phyloP scores from a whole-genome alignment of 495 filamentous ascomycete species.

The Rhypophila decipiens region DNA sequence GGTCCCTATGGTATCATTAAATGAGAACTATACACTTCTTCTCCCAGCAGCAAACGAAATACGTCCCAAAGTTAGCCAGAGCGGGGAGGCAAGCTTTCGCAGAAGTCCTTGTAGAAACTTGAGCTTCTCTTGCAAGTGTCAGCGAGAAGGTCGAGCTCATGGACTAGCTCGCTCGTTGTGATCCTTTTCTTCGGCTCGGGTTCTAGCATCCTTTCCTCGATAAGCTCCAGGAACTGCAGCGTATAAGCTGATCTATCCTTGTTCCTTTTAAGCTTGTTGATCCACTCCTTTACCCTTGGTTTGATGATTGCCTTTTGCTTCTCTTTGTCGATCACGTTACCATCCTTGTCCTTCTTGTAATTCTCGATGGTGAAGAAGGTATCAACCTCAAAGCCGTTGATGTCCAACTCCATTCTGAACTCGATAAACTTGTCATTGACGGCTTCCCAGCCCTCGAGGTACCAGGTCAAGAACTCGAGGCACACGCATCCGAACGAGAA shows the following conservation, averaged over 20 bases:
- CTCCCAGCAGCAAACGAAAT: neutral
- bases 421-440: neutral
- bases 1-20: too few relatives aligned
- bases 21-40: neutral
- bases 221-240: neutral
- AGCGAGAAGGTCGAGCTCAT: neutral
- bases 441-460: neutral
- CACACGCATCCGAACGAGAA: constrained; percentile 7
- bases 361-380: constrained; percentile 2
- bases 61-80: neutral
- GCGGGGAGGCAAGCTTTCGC: neutral
- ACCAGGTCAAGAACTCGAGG: constrained; percentile 8
- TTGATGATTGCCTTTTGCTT: constrained; percentile 4
- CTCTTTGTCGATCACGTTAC: too few relatives aligned
- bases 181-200: neutral
- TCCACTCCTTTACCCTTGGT: neutral
- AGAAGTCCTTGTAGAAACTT: constrained; percentile 1
- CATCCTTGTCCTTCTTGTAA: neutral
- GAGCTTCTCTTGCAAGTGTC: neutral
- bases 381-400: neutral
- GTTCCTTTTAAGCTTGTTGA: neutral
- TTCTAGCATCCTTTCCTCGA: constrained; percentile 1
- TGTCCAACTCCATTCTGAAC: neutral
- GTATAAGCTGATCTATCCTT: neutral
- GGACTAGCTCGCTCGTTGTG: neutral